Conservation (phyloP, 176 grass and related monocot genomes). For the Miscanthus lutarioriparius region DNA sequence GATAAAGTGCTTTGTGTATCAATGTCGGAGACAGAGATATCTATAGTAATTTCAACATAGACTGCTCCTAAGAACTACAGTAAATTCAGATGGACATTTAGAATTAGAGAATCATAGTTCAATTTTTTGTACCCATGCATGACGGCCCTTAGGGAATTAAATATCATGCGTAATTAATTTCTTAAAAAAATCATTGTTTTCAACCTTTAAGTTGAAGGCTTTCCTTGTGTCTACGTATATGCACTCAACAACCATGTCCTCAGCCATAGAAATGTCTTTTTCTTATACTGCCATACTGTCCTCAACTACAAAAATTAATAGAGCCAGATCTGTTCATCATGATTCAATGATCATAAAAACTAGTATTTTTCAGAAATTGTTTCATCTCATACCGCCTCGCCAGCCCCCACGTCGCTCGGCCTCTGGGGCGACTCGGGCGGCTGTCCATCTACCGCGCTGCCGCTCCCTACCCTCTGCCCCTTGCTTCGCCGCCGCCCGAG, state of each 20-base stretch:
- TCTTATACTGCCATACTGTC: background rate
- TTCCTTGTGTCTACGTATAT: constrained; percentile 1
- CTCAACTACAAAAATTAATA: background rate
- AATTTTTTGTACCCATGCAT: background rate
- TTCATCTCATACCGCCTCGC: no score
- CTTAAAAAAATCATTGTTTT: background rate
- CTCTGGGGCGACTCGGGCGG: no score
- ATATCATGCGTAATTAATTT: background rate
- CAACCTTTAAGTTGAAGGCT: background rate
- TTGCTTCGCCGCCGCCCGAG: no score
- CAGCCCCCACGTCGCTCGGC: no score
- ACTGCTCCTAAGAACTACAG: background rate
- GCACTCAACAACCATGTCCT: background rate
- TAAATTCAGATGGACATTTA: background rate
- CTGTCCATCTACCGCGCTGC: no score
- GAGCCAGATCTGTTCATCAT: background rate
- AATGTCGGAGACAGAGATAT: no score
- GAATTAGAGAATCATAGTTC: background rate
- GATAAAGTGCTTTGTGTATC: no score
- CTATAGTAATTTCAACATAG: no score
- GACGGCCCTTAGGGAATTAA: background rate
- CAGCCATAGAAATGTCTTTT: background rate
- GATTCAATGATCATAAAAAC: background rate
- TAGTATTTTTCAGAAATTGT: background rate
- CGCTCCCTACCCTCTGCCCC: no score